These are phyloP conservation scores for Bocquillonia castaneifolia DNA, from an alignment of 441 rosid genomes.

Conservation along the genomic window DNA sequence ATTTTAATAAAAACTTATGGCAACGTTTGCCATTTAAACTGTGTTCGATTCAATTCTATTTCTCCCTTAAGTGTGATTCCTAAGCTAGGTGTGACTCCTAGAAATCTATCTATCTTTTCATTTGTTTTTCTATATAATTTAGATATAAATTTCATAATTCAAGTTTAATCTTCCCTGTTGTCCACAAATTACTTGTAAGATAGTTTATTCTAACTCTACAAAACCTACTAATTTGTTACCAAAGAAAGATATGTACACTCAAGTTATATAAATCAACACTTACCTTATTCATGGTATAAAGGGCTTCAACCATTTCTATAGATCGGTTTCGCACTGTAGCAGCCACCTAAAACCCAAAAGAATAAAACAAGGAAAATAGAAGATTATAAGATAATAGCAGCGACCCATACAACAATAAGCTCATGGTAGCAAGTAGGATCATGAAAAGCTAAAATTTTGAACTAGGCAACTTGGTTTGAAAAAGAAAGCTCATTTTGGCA, in stretches of 20 bases:
- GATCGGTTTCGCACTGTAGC: conserved; percentile 60
- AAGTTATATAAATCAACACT: conserved; percentile 11
- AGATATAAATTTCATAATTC: no score
- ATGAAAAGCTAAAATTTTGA: background rate
- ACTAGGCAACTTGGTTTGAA: background rate
- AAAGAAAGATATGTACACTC: background rate
- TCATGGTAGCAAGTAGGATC: background rate
- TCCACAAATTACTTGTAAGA: no score
- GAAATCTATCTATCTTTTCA: no score
- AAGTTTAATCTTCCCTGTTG: no score
- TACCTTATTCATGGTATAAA: conserved; percentile 79
- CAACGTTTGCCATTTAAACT: no score
- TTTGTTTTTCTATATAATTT: no score
- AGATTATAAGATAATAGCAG: conserved; percentile 8
- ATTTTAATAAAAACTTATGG: no score
- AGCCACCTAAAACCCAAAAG: conserved; percentile 52
- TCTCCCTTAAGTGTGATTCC: no score
- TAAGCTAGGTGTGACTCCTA: no score
- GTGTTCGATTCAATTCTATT: no score
- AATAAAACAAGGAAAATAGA: conserved; percentile 8
- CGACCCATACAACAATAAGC: background rate
- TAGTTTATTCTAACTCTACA: no score
- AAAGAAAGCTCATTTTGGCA: background rate
- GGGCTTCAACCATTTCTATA: conserved; percentile 86
- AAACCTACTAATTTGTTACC: background rate